A percentile compares a stretch with the other conserved stretches of the same genome.
Conservation (phyloP, 306 rosid species). For the Lathyrus aphaca region DNA sequence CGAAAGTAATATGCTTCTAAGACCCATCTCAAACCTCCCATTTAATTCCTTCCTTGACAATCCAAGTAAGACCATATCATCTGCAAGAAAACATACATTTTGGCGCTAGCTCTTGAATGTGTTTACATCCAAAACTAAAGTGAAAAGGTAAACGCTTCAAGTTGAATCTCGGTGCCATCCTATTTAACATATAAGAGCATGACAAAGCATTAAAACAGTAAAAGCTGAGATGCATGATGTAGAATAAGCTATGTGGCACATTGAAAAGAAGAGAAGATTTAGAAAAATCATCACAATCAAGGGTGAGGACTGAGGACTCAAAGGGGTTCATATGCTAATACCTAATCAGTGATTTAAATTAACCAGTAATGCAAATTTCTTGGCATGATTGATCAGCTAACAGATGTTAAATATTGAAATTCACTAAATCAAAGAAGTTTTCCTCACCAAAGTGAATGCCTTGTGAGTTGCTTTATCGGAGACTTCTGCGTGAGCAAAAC, state of each 20-base stretch:
- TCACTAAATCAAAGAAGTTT: conserved; percentile 33
- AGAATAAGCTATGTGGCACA: background rate
- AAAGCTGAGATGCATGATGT: background rate
- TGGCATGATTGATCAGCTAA: conserved; percentile 26
- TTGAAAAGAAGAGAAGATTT: conserved; percentile 5
- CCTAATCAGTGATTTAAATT: conserved; percentile 27
- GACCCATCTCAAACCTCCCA: no score
- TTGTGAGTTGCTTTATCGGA: conserved; percentile 55
- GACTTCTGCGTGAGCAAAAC: conserved; percentile 62
- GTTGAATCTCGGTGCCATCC: no score
- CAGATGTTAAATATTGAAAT: conserved; percentile 5
- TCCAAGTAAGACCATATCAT: no score
- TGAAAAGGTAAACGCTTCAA: no score
- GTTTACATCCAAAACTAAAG: no score
- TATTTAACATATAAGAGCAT: background rate
- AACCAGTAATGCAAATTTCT: conserved; percentile 19
- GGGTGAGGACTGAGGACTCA: conserved; percentile 4
- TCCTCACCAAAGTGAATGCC: conserved; percentile 68
- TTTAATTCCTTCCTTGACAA: no score
- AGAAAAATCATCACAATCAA: conserved; percentile 9
- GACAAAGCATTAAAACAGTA: background rate
- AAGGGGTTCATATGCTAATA: conserved; percentile 11
- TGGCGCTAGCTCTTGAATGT: no score
- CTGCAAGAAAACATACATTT: no score
- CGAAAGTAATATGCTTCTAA: no score